These are phyloP conservation scores for Capsicum baccatum DNA, from an alignment of 257 asterid species.

Conservation along the genomic window DNA sequence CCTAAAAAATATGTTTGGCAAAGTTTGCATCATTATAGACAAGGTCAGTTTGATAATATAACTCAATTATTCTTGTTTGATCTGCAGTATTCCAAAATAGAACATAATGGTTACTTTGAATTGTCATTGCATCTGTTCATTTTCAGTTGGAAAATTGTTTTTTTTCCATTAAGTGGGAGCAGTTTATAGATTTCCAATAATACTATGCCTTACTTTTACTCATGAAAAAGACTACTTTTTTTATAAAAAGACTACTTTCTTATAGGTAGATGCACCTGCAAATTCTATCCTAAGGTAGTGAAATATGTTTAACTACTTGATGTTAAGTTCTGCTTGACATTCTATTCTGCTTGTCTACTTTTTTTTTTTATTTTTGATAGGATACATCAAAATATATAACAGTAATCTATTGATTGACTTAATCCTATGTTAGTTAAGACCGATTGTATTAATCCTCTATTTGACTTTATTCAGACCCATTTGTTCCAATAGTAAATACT, in stretches of 20 bases:
- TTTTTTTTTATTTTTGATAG: background rate
- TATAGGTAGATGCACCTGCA: background rate
- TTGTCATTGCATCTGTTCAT: background rate
- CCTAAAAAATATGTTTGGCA: constrained; percentile 74
- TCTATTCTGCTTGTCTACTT: background rate
- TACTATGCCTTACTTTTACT: constrained; percentile 3
- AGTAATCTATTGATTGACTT: background rate
- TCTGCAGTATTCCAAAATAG: background rate
- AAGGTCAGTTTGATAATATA: constrained; percentile 62
- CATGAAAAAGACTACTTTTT: background rate
- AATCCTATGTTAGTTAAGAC: background rate
- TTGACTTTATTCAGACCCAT: background rate
- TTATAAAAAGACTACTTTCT: background rate
- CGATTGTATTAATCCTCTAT: background rate
- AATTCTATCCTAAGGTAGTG: background rate
- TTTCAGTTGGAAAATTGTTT: background rate
- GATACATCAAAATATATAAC: background rate
- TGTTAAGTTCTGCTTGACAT: background rate
- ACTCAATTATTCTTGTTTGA: background rate
- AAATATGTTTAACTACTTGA: constrained; percentile 18
- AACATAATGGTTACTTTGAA: background rate
- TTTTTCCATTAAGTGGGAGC: constrained; percentile 3
- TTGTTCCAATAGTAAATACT: background rate
- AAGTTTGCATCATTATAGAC: constrained; percentile 90
- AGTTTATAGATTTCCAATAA: background rate